phyloP scores from a whole-genome alignment of 495 filamentous ascomycete species.

The Hyaloscypha variabilis region DNA sequence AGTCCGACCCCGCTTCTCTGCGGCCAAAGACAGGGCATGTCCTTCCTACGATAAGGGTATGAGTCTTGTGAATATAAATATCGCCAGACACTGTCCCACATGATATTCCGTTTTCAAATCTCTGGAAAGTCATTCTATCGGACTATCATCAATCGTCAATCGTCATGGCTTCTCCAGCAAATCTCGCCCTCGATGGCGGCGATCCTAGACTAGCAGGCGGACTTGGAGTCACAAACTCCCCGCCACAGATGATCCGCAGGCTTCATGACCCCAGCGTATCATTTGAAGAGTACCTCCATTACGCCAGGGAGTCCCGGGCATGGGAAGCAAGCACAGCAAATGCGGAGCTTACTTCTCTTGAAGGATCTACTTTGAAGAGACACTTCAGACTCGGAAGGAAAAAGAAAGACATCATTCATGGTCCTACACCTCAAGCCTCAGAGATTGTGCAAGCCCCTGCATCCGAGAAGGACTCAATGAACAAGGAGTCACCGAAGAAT shows the following conservation, averaged over 20 bases:
- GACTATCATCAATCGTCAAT: too few species aligned
- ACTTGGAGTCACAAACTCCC: not conserved
- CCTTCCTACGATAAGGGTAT: too few species aligned
- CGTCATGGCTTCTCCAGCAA: not conserved
- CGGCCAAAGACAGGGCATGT: too few species aligned
- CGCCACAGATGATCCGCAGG: not conserved
- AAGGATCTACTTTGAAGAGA: not conserved
- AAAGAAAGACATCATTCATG: not conserved
- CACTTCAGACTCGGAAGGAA: not conserved
- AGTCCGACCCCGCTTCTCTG: too few species aligned
- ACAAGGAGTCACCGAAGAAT: not conserved
- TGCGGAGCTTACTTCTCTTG: not conserved
- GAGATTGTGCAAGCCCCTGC: too few species aligned
- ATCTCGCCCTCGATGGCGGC: not conserved
- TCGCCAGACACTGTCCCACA: too few species aligned
- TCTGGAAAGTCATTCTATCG: too few species aligned
- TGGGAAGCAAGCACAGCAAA: not conserved
- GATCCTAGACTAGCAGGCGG: not conserved
- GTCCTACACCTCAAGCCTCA: not conserved
- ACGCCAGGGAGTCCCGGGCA: not conserved
- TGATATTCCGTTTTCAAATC: too few species aligned
- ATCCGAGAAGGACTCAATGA: not conserved
- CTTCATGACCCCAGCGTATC: not conserved
- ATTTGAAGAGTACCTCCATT: slow-evolving; percentile 1
- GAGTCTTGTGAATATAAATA: too few species aligned